These are phyloP conservation scores for Chamaecrista fasciculata DNA, from an alignment of 306 rosid genomes.

Conservation along the genomic window DNA sequence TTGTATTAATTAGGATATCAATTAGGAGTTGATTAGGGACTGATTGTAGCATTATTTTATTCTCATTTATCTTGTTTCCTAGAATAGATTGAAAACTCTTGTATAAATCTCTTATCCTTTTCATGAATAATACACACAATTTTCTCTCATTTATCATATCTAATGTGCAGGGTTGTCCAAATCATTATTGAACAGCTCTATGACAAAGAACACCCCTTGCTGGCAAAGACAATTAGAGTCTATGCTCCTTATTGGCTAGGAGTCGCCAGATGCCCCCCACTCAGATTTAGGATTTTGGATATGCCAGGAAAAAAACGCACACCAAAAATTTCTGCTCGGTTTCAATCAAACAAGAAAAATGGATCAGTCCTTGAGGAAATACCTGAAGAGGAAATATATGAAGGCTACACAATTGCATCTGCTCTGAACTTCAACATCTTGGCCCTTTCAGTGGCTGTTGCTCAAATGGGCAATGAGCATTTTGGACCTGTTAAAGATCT, in stretches of 20 bases:
- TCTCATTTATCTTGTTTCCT: no score
- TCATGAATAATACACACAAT: no score
- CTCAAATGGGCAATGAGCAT: slow-evolving; percentile 55
- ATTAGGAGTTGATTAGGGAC: no score
- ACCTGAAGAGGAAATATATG: slow-evolving; percentile 80
- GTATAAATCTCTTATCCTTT: no score
- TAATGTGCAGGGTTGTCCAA: slow-evolving; percentile 80
- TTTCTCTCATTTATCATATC: no score
- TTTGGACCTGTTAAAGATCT: slow-evolving; percentile 84
- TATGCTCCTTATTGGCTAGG: slow-evolving; percentile 93
- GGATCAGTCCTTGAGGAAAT: slow-evolving; percentile 70
- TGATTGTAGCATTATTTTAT: no score
- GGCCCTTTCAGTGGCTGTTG: slow-evolving; percentile 77
- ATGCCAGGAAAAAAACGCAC: slow-evolving; percentile 52
- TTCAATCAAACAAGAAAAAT: slow-evolving; percentile 48
- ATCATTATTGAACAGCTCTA: slow-evolving; percentile 80
- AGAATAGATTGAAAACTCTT: no score
- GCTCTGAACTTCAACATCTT: slow-evolving; percentile 72
- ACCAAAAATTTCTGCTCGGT: slow-evolving; percentile 44
- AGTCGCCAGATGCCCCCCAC: slow-evolving; percentile 83
- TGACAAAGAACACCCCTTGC: slow-evolving; percentile 51
- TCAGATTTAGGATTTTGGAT: slow-evolving; percentile 69
- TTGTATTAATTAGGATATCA: no score
- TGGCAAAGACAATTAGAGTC: slow-evolving; percentile 69
- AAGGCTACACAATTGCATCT: slow-evolving; percentile 79